phyloP scores from a whole-genome alignment of 2,329 filamentous ascomycete genomes.

The Sphaerulina populicola region DNA sequence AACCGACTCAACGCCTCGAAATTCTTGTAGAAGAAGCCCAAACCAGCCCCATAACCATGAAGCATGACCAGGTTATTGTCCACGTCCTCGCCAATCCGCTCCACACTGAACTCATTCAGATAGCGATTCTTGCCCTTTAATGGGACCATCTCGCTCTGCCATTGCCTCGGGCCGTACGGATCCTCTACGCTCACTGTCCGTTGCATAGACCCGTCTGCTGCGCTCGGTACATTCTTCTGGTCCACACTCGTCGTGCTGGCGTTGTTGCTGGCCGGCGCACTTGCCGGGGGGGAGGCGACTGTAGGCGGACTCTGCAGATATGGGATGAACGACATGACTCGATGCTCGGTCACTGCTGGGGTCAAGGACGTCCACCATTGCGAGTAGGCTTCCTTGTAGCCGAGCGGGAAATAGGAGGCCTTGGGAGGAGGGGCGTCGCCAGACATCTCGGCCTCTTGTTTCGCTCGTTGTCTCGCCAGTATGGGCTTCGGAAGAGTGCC shows the following conservation, averaged over 20 bases:
- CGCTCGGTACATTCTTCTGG: conserved; percentile 27
- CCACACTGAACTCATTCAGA: conserved; percentile 87
- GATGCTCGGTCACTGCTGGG: conserved; percentile 75
- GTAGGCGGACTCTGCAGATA: conserved; percentile 65
- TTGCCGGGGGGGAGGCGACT: conserved; percentile 54
- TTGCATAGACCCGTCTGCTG: conserved; percentile 35
- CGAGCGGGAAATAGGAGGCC: conserved; percentile 59
- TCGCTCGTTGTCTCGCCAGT: conserved; percentile 30
- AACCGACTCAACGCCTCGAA: conserved; percentile 77
- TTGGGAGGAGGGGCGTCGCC: conserved; percentile 14
- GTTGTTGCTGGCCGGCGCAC: conserved; percentile 40
- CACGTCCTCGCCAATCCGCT: conserved; percentile 67
- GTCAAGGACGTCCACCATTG: conserved; percentile 94
- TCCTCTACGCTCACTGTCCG: conserved; percentile 50
- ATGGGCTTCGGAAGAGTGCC: conserved; percentile 12
- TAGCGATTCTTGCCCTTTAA: conserved; percentile 78
- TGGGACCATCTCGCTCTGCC: conserved; percentile 76
- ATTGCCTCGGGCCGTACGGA: conserved; percentile 74
- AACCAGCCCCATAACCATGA: conserved; percentile 89
- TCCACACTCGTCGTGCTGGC: conserved; percentile 36
- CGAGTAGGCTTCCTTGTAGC: conserved; percentile 81
- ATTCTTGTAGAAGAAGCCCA: conserved; percentile 98
- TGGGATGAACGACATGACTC: conserved; percentile 77
- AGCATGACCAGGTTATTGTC: conserved; percentile 90
- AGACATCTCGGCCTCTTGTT: conserved; percentile 22